Evolutionary conservation across 83 land plant genomes (phyloP).

Genomic region (Thuja plicata): DNA sequence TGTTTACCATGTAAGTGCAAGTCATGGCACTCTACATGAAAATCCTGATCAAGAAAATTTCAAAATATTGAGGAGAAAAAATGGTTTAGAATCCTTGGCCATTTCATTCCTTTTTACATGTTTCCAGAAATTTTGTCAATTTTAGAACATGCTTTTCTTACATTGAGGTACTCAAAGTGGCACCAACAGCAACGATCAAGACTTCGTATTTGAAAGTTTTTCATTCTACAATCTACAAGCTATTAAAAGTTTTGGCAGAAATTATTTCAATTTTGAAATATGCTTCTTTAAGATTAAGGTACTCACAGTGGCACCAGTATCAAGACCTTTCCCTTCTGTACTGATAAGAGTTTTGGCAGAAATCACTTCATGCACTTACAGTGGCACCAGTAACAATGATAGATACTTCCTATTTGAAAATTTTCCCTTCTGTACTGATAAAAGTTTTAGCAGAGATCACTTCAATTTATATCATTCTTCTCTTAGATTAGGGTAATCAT

Average conservation of each 20-base stretch:
- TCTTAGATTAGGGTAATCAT: too few species aligned
- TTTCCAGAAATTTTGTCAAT: not conserved
- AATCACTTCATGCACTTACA: too few species aligned
- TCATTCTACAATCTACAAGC: too few species aligned
- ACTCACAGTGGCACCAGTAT: too few species aligned
- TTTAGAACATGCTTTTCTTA: not conserved
- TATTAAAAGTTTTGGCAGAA: too few species aligned
- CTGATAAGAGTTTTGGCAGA: too few species aligned
- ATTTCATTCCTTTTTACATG: not conserved
- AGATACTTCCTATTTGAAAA: too few species aligned
- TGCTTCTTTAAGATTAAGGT: too few species aligned
- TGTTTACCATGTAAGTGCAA: not conserved
- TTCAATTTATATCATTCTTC: too few species aligned
- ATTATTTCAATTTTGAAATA: too few species aligned
- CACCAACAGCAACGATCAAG: conserved; percentile 84
- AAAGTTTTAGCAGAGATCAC: too few species aligned
- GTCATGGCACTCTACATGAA: not conserved
- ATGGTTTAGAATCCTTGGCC: not conserved
- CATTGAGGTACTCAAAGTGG: conserved; percentile 52
- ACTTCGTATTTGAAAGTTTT: conserved; percentile 54
- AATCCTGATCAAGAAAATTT: not conserved
- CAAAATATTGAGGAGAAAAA: not conserved
- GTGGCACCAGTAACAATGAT: too few species aligned
- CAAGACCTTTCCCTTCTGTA: not conserved
- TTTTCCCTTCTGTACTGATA: not conserved